Evolutionary conservation across 495 filamentous ascomycete species (phyloP).

Genomic region (Venustampulla echinocandica): DNA sequence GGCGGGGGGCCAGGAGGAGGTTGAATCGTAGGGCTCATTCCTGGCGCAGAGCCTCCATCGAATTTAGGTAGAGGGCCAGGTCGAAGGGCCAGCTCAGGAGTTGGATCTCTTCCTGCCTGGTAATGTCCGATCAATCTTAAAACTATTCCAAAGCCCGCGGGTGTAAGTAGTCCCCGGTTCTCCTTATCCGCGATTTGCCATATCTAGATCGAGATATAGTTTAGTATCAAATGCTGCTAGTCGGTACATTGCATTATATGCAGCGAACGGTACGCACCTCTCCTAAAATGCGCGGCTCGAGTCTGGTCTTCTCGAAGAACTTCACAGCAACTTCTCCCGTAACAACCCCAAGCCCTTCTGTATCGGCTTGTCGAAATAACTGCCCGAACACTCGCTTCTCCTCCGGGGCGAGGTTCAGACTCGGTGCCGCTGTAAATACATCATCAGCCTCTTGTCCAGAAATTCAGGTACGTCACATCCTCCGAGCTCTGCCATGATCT

Average conservation of each 20-base stretch:
- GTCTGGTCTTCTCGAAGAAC: slow-evolving; percentile 93
- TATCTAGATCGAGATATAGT: slow-evolving; percentile 51
- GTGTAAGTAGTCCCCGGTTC: slow-evolving; percentile 87
- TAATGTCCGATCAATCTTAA: slow-evolving; percentile 92
- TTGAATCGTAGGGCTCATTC: slow-evolving; percentile 26
- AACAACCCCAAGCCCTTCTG: slow-evolving; percentile 82
- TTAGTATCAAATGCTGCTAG: slow-evolving; percentile 7
- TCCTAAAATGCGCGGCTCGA: slow-evolving; percentile 76
- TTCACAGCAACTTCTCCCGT: slow-evolving; percentile 94
- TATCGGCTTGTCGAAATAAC: slow-evolving; percentile 83
- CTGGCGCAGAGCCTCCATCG: slow-evolving; percentile 46
- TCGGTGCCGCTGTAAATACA: slow-evolving; percentile 43
- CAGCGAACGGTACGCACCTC: slow-evolving; percentile 51
- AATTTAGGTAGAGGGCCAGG: slow-evolving; percentile 89
- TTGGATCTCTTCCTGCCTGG: slow-evolving; percentile 73
- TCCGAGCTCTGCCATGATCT: neutral
- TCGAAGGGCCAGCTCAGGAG: slow-evolving; percentile 59
- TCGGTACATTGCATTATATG: neutral
- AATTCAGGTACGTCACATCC: neutral
- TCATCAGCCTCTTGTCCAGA: neutral
- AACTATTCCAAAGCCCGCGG: slow-evolving; percentile 82
- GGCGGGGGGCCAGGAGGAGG: slow-evolving; percentile 46
- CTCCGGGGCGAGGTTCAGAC: slow-evolving; percentile 79
- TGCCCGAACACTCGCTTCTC: slow-evolving; percentile 91
- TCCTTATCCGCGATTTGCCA: slow-evolving; percentile 98